Evolutionary conservation across 2,329 filamentous ascomycete genomes (phyloP).

Genomic region (Trichoderma cornu-damae): DNA sequence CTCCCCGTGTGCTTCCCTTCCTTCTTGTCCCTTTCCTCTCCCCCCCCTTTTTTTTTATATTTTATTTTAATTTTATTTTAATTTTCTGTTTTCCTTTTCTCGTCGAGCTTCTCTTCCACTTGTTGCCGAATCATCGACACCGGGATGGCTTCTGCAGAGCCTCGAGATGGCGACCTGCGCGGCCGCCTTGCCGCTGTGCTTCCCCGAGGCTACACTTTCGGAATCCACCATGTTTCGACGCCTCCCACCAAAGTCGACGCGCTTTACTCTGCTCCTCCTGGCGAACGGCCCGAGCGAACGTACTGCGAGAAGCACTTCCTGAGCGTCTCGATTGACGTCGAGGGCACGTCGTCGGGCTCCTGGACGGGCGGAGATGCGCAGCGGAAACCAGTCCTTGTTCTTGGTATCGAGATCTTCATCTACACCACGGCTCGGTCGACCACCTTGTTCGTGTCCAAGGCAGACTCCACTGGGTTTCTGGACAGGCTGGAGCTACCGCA

Average conservation of each 20-base stretch:
- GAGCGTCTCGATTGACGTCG: conserved; percentile 44
- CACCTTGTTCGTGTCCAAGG: conserved; percentile 92
- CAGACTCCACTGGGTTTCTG: conserved; percentile 89
- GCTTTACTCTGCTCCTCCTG: conserved; percentile 73
- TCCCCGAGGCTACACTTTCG: conserved; percentile 54
- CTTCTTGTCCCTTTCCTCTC: not conserved
- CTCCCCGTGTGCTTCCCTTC: too few relatives aligned
- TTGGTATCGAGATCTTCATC: conserved; percentile 81
- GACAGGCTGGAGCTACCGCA: conserved; percentile 58
- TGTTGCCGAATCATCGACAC: not conserved
- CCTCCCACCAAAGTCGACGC: conserved; percentile 68
- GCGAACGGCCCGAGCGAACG: conserved; percentile 67
- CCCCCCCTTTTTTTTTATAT: too few relatives aligned
- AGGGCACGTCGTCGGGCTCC: conserved; percentile 20
- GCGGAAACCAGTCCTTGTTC: conserved; percentile 54
- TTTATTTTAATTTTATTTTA: too few relatives aligned
- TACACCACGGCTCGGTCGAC: conserved; percentile 77
- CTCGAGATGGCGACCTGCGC: conserved; percentile 18
- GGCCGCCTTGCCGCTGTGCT: conserved; percentile 43
- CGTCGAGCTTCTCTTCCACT: not conserved
- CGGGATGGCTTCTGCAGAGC: conserved; percentile 6
- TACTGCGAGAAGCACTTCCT: conserved; percentile 81
- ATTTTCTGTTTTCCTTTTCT: not conserved
- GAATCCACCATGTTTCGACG: conserved; percentile 81
- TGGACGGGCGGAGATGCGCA: conserved; percentile 26